These are phyloP conservation scores for Priceomyces fermenticarens DNA, from an alignment of 805 yeast genomes.

Conservation along the genomic window DNA sequence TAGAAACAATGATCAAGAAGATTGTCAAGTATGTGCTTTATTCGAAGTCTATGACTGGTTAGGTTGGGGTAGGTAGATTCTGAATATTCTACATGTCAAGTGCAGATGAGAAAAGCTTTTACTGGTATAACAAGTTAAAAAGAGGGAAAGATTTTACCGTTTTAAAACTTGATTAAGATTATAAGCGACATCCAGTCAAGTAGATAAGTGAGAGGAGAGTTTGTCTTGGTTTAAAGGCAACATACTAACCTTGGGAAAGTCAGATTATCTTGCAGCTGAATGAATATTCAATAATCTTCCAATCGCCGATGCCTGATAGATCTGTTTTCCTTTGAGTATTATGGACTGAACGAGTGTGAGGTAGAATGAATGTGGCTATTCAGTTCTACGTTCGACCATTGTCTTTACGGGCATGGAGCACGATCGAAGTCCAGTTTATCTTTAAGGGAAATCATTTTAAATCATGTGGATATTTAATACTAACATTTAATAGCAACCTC, in stretches of 20 bases:
- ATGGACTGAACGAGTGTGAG: conserved; percentile 19
- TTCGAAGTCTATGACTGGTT: not conserved
- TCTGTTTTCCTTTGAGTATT: conserved; percentile 42
- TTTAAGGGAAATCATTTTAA: conserved; percentile 9
- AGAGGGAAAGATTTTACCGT: not conserved
- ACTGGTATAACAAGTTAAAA: not conserved
- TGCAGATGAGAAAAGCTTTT: conserved; percentile 2
- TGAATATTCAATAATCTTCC: conserved; percentile 21
- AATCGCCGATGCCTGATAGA: conserved; percentile 41
- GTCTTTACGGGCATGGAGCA: conserved; percentile 18
- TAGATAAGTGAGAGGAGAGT: not conserved
- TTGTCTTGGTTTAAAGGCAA: not conserved
- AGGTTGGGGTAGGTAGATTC: conserved; percentile 1
- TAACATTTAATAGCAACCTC: conserved; percentile 39
- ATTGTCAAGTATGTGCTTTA: conserved; percentile 5
- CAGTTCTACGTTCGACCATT: conserved; percentile 26
- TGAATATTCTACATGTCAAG: conserved; percentile 2
- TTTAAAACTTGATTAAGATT: not conserved
- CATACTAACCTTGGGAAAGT: conserved; percentile 34
- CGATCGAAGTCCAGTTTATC: conserved; percentile 7
- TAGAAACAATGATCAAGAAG: conserved; percentile 3
- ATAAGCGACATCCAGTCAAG: no score
- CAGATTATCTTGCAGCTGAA: conserved; percentile 40
- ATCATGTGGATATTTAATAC: conserved; percentile 12
- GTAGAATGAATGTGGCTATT: conserved; percentile 39